phyloP scores from a whole-genome alignment of 2,329 filamentous ascomycete species.

The Apiospora hydei region DNA sequence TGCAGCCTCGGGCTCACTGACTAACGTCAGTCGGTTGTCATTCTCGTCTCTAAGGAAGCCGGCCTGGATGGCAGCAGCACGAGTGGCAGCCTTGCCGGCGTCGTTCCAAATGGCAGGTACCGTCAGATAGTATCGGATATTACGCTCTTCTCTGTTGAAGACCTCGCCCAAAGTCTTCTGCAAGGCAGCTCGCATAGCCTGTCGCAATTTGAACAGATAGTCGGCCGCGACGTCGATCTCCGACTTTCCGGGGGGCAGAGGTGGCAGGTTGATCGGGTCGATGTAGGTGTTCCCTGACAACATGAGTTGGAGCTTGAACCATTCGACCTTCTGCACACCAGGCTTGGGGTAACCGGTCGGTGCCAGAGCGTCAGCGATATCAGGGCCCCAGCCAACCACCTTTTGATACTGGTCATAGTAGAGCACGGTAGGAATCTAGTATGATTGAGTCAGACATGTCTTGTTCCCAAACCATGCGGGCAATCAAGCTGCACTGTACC shows the following conservation, averaged over 20 bases:
- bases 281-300: conserved; percentile 98
- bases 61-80: conserved; percentile 94
- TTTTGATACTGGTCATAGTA: conserved; percentile 99
- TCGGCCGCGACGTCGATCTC: conserved; percentile 99
- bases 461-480: neutral
- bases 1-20: conserved; percentile 96
- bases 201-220: conserved; percentile 96
- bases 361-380: conserved; percentile 95
- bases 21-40: conserved; percentile 91
- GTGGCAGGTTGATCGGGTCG: conserved; percentile 97
- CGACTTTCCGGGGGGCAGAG: conserved; percentile 95
- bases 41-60: conserved; percentile 97
- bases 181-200: conserved; percentile 94
- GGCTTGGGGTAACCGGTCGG: conserved; percentile 98
- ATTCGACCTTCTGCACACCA: conserved; percentile 98
- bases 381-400: conserved; percentile 98
- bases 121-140: conserved; percentile 96
- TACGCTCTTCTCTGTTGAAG: conserved; percentile 96
- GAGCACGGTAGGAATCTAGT: conserved; percentile 94
- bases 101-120: conserved; percentile 99
- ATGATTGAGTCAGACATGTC: conserved; percentile 32
- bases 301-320: conserved; percentile 99
- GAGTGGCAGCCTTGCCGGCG: conserved; percentile 94
- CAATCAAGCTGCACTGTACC: conserved; percentile 56
- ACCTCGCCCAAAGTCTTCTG: conserved; percentile 98